Base-by-base conservation (phyloP, 2,329 filamentous ascomycete species). In the Neonectria sp. region DNA sequence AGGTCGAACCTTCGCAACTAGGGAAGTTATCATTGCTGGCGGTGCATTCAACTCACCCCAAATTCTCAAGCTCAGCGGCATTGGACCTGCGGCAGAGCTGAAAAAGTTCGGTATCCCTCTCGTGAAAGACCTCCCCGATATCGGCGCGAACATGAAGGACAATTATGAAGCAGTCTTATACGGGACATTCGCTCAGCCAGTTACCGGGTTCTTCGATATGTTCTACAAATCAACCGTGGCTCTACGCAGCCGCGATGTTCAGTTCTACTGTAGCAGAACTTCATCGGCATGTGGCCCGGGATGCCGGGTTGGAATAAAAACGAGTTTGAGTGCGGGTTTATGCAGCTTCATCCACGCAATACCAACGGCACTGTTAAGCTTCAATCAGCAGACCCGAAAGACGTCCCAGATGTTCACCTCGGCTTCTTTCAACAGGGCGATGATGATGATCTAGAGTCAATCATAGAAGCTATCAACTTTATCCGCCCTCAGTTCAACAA, bases 101-200 rank as follows among this genome's bases (percentile, higher is more conserved):
- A 58, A 80, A 5, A 73, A 78, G n/a, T 80, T 84, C 58, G 74
- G 82, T 17, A 88, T 89, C 40, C 74, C 80, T 0, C 71, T 86
- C 1, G 65, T 88, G 2, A 79, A 80, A 4, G 80, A 86, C 46
- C 80, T 85, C 1, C 86, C 87, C 0, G 89, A 87, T 37, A 88
- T 91, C 4, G 89, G 89, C 33, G 84, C 81, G 40, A 90, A 90
- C 76, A 79, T 91, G 6, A 84, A 89, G 75, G 88, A 91, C 70
- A 86, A 86, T 55, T 86, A 86, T 70, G 86, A 73, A 45, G 43
- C 43, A n/a, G 43, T 46, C 21, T n/a, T 46, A 2, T 46, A 46
- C 21, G 43, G 43, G n/a, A 46, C 43, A n/a, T 46, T 46, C 13
- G 21, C n/a, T 7, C n/a, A 12, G 21, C n/a, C 43, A 21, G 21